Base-by-base conservation (phyloP, 2,329 filamentous ascomycete species). In the Didymella keratinophila region DNA sequence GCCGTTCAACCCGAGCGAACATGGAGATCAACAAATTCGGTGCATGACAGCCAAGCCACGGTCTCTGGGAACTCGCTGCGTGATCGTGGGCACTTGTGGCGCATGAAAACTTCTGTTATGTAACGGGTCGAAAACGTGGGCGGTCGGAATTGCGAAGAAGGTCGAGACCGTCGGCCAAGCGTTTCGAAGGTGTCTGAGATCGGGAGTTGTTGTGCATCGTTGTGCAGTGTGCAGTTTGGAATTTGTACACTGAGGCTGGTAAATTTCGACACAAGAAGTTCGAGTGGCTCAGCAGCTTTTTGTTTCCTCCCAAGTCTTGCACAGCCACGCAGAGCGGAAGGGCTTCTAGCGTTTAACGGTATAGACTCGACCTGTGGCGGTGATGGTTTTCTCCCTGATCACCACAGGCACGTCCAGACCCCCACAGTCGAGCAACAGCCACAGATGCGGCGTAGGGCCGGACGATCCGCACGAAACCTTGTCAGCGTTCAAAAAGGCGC, bases 311-410 rank as follows among this genome's bases (percentile, higher is more conserved):
- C 41, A 46, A 20, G 12, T 46, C 18, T 58, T 58, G 56, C 56
- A 58, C 56, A 58, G 56, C 56, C 56, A 58, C 56, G 41, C 32
- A 54, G 34, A 50, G 45, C 56, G 50, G 50, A 54, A 50, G 50
- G 55, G 56, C 55, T 52, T 52, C 49, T 58, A 58, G 55, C 55
- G 55, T 48, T 49, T 49, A 58, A 32, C 14, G 55, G 55, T 32
- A 58, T 52, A 43, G 55, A 58, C 44, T 58, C 18, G 43, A 39
- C 55, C 20, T 58, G 56, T 58, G 56, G 56, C 56, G 56, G 32
- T 58, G 45, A 46, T 41, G 56, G 25, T 50, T 43, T 42, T 44
- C 34, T 58, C 39, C 27, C 45, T 34, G 44, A 39, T 25, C 39
- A 25, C 20, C 21, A 30, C 30, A 14, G 44, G 27, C 48, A 58